A percentile compares a stretch with the other conserved stretches of the same genome.
These are phyloP conservation scores for Lentinus tigrinus DNA, from an alignment of 768 basidiomycete species.

Conservation along the genomic window DNA sequence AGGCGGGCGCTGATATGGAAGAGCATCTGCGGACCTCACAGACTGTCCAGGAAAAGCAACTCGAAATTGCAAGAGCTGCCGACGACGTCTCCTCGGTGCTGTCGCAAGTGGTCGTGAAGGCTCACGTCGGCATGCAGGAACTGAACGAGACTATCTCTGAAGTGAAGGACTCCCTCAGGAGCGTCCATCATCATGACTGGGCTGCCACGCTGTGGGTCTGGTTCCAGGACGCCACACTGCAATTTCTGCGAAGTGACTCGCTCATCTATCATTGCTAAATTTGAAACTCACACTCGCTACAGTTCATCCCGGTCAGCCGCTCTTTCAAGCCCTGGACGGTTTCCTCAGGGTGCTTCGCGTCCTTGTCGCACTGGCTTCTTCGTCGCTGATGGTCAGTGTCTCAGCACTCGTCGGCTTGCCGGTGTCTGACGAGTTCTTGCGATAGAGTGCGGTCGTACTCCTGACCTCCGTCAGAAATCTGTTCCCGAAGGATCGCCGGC, in stretches of 20 bases:
- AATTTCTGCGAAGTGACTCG: slow-evolving; percentile 7
- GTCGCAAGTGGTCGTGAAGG: slow-evolving; percentile 36
- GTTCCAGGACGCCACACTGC: slow-evolving; percentile 9
- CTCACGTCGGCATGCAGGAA: slow-evolving; percentile 43
- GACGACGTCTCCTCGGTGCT: slow-evolving; percentile 36
- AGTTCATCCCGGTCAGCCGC: slow-evolving; percentile 34
- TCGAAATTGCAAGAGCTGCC: slow-evolving; percentile 35
- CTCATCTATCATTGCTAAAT: background rate
- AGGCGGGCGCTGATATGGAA: slow-evolving; percentile 32
- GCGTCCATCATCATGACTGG: background rate
- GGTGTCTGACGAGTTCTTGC: background rate
- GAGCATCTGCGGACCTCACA: slow-evolving; percentile 31
- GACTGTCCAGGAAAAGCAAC: slow-evolving; percentile 36
- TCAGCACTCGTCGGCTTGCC: slow-evolving; percentile 12
- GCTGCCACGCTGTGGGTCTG: slow-evolving; percentile 3
- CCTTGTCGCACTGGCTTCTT: slow-evolving; percentile 32
- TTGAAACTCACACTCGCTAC: background rate
- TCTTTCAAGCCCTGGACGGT: slow-evolving; percentile 27
- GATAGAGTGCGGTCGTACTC: slow-evolving; percentile 37
- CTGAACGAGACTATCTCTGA: slow-evolving; percentile 45
- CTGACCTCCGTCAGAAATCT: slow-evolving; percentile 31
- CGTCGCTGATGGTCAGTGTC: slow-evolving; percentile 41
- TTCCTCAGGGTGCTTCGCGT: slow-evolving; percentile 13
- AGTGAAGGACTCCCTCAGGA: slow-evolving; percentile 31
- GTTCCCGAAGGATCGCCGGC: background rate